A percentile compares a stretch with the other conserved stretches of the same genome.
These are phyloP conservation scores for Saccharomycopsis selenospora DNA, from an alignment of 805 yeast species.

Conservation along the genomic window DNA sequence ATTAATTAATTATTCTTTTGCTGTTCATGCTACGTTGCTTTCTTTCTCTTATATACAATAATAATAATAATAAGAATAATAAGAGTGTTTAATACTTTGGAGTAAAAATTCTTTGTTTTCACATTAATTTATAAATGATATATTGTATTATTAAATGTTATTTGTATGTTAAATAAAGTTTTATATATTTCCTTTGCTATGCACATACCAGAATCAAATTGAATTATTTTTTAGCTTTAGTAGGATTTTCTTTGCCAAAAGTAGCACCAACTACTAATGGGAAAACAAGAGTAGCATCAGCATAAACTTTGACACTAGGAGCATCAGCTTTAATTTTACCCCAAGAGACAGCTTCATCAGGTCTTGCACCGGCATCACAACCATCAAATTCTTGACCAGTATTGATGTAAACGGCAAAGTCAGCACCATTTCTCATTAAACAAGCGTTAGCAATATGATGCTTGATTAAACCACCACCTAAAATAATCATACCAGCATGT, in stretches of 20 bases:
- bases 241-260: slow-evolving; percentile 56
- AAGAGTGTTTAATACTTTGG: neutral
- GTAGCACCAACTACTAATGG: slow-evolving; percentile 98
- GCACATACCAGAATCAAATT: neutral
- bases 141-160: slow-evolving; percentile 17
- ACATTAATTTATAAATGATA: slow-evolving; percentile 18
- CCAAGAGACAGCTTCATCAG: slow-evolving; percentile 98
- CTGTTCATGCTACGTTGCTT: too few species aligned
- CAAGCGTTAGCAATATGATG: slow-evolving; percentile 98
- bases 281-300: slow-evolving; percentile 91
- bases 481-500: slow-evolving; percentile 88
- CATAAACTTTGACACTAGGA: slow-evolving; percentile 81
- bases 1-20: too few species aligned
- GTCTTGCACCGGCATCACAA: slow-evolving; percentile 98
- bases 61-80: neutral
- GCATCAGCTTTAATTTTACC: slow-evolving; percentile 98
- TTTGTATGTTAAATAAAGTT: slow-evolving; percentile 18
- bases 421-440: slow-evolving; percentile 99
- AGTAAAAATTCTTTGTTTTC: slow-evolving; percentile 3
- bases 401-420: slow-evolving; percentile 92
- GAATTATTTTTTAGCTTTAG: slow-evolving; percentile 8
- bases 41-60: too few species aligned
- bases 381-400: slow-evolving; percentile 99
- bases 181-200: neutral
- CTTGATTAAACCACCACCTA: slow-evolving; percentile 95